These are phyloP conservation scores for Sphaerostilbella broomeana DNA, from an alignment of 2,329 filamentous ascomycete species.

Conservation along the genomic window DNA sequence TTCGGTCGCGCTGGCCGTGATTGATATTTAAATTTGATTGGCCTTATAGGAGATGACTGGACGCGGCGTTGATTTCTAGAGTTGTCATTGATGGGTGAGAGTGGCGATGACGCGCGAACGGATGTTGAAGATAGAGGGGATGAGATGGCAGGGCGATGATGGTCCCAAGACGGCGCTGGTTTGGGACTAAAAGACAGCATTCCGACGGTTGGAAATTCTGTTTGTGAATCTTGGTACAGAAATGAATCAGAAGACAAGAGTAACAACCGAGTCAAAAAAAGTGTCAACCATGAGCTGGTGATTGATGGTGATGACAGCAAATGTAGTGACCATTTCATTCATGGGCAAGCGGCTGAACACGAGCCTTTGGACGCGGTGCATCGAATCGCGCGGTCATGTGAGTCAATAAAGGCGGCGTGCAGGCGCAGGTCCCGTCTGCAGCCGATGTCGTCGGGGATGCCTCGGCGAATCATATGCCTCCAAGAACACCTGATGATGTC, in stretches of 20 bases:
- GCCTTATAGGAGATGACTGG: constrained; percentile 40
- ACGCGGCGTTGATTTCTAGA: constrained; percentile 33
- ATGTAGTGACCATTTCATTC: too few relatives aligned
- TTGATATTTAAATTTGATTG: constrained; percentile 43
- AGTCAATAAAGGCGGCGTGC: background rate
- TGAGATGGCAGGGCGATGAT: constrained; percentile 42
- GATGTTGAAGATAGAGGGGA: constrained; percentile 56
- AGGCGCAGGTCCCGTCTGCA: background rate
- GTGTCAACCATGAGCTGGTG: background rate
- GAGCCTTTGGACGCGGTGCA: constrained; percentile 8
- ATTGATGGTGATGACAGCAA: background rate
- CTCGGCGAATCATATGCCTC: constrained; percentile 11
- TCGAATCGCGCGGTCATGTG: constrained; percentile 12
- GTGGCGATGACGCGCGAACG: constrained; percentile 44
- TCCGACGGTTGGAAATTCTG: constrained; percentile 18
- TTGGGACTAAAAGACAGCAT: constrained; percentile 39
- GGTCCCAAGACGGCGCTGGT: constrained; percentile 39
- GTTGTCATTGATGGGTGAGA: constrained; percentile 39
- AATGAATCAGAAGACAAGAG: background rate
- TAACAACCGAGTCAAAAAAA: background rate
- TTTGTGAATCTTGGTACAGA: constrained; percentile 26
- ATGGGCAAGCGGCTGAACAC: constrained; percentile 2
- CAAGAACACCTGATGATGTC: constrained; percentile 14
- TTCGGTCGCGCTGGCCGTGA: constrained; percentile 54
- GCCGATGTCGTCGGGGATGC: constrained; percentile 6